These are phyloP conservation scores for Gaeumannomyces sp. DNA, from an alignment of 2,329 filamentous ascomycete genomes.

Conservation along the genomic window DNA sequence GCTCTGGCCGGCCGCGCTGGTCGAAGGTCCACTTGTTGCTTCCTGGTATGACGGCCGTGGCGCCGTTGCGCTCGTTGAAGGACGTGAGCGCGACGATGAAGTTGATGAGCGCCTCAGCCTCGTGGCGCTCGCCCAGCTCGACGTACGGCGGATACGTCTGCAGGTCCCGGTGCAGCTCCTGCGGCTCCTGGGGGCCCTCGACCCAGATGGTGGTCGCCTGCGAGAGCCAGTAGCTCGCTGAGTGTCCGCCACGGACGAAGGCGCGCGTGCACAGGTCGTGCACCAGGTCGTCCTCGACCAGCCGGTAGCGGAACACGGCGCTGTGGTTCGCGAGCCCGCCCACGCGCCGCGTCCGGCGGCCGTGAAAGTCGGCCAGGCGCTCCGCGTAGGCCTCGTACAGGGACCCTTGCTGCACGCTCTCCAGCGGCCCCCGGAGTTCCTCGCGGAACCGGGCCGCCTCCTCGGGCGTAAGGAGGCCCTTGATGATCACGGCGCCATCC, in stretches of 20 bases:
- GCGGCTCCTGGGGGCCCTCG: constrained; percentile 20
- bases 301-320: constrained; percentile 21
- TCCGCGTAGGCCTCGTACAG: constrained; percentile 18
- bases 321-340: constrained; percentile 19
- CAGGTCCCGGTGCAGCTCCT: constrained; percentile 24
- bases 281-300: constrained; percentile 24
- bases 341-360: constrained; percentile 21
- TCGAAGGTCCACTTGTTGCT: constrained; percentile 21
- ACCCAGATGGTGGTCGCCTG: constrained; percentile 19
- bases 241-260: constrained; percentile 20
- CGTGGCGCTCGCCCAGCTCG: constrained; percentile 19
- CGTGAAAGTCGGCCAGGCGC: constrained; percentile 22
- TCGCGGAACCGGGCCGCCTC: constrained; percentile 18
- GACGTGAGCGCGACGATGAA: constrained; percentile 23
- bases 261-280: constrained; percentile 21
- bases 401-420: constrained; percentile 15
- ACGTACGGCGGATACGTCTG: constrained; percentile 23
- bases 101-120: constrained; percentile 21
- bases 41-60: constrained; percentile 24
- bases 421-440: constrained; percentile 20
- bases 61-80: constrained; percentile 24
- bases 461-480: constrained; percentile 19
- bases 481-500: constrained; percentile 24
- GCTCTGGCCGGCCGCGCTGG: constrained; percentile 17
- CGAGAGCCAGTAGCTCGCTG: constrained; percentile 24